Evolutionary conservation across 805 yeast genomes (phyloP).

Genomic region (Tetrapisispora fleetii): DNA sequence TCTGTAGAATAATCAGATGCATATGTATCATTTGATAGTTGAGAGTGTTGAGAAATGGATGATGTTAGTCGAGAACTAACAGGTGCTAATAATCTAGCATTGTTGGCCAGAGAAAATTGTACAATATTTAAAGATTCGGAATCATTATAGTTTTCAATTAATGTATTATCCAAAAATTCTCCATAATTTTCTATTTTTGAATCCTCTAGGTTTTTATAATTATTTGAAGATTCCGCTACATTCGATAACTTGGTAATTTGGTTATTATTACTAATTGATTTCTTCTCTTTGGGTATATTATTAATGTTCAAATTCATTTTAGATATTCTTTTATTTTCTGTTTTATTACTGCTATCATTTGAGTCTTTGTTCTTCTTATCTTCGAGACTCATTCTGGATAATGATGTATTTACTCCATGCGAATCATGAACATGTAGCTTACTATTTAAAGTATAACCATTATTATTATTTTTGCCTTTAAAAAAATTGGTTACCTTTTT

Average conservation of each 20-base stretch:
- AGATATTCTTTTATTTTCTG: background rate
- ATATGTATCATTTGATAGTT: conserved; percentile 37
- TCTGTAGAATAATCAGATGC: conserved; percentile 43
- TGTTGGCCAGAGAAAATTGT: background rate
- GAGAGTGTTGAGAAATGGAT: conserved; percentile 34
- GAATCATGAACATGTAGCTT: background rate
- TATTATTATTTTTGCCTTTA: conserved; percentile 13
- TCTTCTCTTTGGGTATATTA: background rate
- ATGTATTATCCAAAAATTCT: conserved; percentile 25
- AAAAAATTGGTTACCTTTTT: conserved; percentile 28
- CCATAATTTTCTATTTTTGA: conserved; percentile 19
- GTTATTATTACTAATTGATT: too few species aligned
- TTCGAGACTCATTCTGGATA: background rate
- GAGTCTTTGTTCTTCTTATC: background rate
- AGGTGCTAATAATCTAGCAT: conserved; percentile 6
- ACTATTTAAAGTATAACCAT: background rate
- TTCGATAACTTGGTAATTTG: too few species aligned
- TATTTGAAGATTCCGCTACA: background rate
- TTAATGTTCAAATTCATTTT: too few species aligned
- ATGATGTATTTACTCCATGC: background rate
- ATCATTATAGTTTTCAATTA: conserved; percentile 20
- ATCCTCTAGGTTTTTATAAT: background rate
- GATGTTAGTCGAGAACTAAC: conserved; percentile 39
- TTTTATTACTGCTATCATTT: background rate
- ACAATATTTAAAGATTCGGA: background rate